A percentile compares a stretch with the other conserved stretches of the same genome.
phyloP scores from a whole-genome alignment of 108 stramenopile genomes.

The Cyclotella distinguenda region DNA sequence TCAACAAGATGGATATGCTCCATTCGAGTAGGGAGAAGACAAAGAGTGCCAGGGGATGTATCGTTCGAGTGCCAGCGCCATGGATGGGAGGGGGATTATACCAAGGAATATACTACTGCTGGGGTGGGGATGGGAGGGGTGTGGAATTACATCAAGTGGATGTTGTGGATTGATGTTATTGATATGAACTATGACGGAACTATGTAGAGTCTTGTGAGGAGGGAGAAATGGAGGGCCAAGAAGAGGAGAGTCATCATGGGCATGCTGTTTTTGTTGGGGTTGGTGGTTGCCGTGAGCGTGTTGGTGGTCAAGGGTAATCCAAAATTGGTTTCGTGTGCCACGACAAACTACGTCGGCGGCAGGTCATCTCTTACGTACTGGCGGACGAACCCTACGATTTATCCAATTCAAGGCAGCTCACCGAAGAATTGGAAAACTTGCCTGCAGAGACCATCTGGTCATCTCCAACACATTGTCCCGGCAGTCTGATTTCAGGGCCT shows the following conservation, averaged over 20 bases:
- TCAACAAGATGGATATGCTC: constrained; percentile 44
- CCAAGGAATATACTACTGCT: constrained; percentile 1
- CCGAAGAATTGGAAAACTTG: constrained; percentile 50
- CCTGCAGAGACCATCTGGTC: too few species aligned
- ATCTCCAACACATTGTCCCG: too few species aligned
- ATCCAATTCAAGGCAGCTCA: constrained; percentile 43
- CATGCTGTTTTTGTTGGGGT: constrained; percentile 8
- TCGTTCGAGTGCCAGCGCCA: constrained; percentile 26
- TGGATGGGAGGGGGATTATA: constrained; percentile 46
- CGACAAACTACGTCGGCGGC: not conserved
- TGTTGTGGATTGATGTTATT: constrained; percentile 42
- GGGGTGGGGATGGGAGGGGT: constrained; percentile 22
- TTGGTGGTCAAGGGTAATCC: constrained; percentile 34
- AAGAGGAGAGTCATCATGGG: constrained; percentile 29
- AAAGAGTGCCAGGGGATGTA: constrained; percentile 42
- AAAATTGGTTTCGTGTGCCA: not conserved
- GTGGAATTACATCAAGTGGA: constrained; percentile 38
- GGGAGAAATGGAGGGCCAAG: constrained; percentile 24
- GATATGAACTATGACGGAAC: constrained; percentile 46
- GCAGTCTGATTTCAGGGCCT: too few species aligned
- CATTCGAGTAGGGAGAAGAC: constrained; percentile 33
- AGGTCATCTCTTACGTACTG: constrained; percentile 73
- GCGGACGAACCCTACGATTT: constrained; percentile 64
- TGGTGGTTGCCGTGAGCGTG: constrained; percentile 19
- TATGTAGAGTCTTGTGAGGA: constrained; percentile 44